phyloP scores from a whole-genome alignment of 2,329 filamentous ascomycete genomes.

The Pyricularia pennisetigena region DNA sequence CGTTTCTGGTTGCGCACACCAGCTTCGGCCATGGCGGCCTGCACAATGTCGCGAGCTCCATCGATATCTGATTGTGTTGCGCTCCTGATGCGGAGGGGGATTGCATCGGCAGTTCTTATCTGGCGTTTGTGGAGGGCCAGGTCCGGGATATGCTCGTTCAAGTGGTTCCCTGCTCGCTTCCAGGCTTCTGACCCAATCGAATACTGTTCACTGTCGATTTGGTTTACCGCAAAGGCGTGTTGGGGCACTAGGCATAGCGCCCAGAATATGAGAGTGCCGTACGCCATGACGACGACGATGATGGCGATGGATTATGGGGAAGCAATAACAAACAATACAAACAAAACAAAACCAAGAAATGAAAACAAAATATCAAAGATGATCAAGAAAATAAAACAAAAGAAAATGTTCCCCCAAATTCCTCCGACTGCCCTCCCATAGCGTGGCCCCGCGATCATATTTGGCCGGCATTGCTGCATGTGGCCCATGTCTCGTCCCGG shows the following conservation, averaged over 20 bases:
- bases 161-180: background rate
- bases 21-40: constrained; percentile 3
- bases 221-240: background rate
- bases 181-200: background rate
- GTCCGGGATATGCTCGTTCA: background rate
- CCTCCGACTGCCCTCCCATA: background rate
- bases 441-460: background rate
- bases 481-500: background rate
- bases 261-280: background rate
- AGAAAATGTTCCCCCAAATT: background rate
- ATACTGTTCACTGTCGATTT: background rate
- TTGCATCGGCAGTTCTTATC: background rate
- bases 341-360: background rate
- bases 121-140: background rate
- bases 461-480: background rate
- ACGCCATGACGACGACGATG: background rate
- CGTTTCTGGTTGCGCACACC: constrained; percentile 2
- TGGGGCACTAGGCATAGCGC: background rate
- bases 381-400: background rate
- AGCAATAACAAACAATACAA: too few relatives aligned
- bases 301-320: background rate
- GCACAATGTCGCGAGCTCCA: background rate
- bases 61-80: background rate
- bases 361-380: background rate
- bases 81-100: background rate